Conservation (phyloP, 148 eudicot genomes). For the Camellia sinensis region DNA sequence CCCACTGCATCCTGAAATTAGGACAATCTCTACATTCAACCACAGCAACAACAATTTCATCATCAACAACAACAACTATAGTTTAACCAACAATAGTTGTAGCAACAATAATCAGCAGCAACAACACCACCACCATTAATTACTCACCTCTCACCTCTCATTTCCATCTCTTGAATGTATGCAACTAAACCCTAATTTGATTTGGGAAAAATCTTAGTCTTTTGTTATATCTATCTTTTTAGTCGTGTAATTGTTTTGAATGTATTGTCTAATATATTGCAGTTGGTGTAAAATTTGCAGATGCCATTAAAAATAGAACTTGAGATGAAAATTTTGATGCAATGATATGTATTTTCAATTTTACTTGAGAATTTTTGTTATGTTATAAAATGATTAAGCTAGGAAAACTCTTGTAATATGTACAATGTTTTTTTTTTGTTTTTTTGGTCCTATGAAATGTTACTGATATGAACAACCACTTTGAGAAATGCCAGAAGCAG, state of each 20-base stretch:
- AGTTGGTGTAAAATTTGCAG: slow-evolving; percentile 97
- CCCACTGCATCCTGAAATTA: slow-evolving; percentile 60
- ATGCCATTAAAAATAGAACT: slow-evolving; percentile 68
- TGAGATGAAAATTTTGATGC: slow-evolving; percentile 88
- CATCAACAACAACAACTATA: slow-evolving; percentile 22
- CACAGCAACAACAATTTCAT: slow-evolving; percentile 19
- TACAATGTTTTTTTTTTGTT: not conserved
- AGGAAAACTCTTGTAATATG: not conserved
- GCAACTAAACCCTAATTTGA: not conserved
- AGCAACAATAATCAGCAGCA: slow-evolving; percentile 28
- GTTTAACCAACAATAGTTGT: slow-evolving; percentile 26
- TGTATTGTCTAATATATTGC: slow-evolving; percentile 15
- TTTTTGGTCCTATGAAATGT: slow-evolving; percentile 43
- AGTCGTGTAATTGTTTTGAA: slow-evolving; percentile 6
- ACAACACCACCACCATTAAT: slow-evolving; percentile 50
- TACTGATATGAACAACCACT: slow-evolving; percentile 61
- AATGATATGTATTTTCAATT: slow-evolving; percentile 39
- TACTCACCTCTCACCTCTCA: slow-evolving; percentile 89
- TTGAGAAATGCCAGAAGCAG: slow-evolving; percentile 92
- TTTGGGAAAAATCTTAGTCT: not conserved
- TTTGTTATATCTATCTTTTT: not conserved
- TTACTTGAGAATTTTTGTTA: not conserved
- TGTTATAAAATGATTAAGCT: too few species aligned
- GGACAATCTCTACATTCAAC: slow-evolving; percentile 53
- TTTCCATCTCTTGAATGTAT: slow-evolving; percentile 72